Conservation (phyloP, 2,329 filamentous ascomycete genomes). For the Aureobasidium leucospermi region DNA sequence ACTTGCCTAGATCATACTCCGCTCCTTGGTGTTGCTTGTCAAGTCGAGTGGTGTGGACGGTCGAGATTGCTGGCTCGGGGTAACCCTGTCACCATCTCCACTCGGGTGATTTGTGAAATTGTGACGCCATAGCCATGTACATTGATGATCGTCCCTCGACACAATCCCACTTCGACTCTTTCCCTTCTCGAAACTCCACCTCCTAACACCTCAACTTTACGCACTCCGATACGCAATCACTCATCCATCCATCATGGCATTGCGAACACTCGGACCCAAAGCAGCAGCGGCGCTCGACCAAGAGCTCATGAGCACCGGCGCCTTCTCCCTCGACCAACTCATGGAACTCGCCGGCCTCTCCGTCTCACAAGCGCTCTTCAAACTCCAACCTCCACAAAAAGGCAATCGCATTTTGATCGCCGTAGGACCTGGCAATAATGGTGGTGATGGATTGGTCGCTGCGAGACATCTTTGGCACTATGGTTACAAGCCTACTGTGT, state of each 20-base stretch:
- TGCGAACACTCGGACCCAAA: conserved; percentile 38
- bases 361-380: conserved; percentile 86
- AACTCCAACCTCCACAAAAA: conserved; percentile 66
- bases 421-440: conserved; percentile 75
- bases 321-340: conserved; percentile 89
- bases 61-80: not conserved
- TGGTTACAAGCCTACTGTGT: conserved; percentile 80
- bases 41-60: no score
- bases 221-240: not conserved
- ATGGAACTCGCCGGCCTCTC: conserved; percentile 95
- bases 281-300: conserved; percentile 83
- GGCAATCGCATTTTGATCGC: conserved; percentile 73
- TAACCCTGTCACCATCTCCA: not conserved
- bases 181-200: not conserved
- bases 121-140: not conserved
- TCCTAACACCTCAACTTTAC: no score
- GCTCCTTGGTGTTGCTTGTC: no score
- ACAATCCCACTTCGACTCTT: not conserved
- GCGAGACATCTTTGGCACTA: conserved; percentile 88
- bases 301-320: conserved; percentile 83
- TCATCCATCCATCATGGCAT: not conserved
- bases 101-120: not conserved
- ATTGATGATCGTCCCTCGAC: not conserved
- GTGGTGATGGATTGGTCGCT: conserved; percentile 89
- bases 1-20: no score